These are phyloP conservation scores for Nothophaeocryptopus gaeumannii DNA, from an alignment of 2,329 filamentous ascomycete genomes.

Conservation along the genomic window DNA sequence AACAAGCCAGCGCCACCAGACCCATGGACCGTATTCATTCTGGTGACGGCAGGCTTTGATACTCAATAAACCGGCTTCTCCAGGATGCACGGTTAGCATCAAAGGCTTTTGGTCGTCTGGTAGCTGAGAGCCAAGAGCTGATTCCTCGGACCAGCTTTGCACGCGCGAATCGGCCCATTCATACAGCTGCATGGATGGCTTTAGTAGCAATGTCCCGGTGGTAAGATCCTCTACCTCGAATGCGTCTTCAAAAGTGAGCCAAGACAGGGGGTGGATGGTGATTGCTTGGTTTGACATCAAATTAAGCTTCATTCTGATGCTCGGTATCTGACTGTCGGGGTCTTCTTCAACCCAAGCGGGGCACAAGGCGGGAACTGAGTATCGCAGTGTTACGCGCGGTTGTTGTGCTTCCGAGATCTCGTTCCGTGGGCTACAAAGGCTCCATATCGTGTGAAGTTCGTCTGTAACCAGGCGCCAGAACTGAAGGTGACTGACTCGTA, in stretches of 20 bases:
- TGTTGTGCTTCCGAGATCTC: neutral
- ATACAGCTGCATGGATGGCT: too few species aligned
- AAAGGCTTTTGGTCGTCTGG: too few species aligned
- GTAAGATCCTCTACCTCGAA: neutral
- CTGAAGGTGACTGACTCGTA: neutral
- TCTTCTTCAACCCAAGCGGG: too few species aligned
- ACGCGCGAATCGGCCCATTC: too few species aligned
- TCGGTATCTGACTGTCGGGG: neutral
- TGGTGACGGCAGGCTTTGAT: too few species aligned
- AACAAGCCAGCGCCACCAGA: too few species aligned
- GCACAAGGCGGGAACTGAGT: neutral
- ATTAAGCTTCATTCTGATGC: neutral
- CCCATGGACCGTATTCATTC: too few species aligned
- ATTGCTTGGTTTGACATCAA: neutral
- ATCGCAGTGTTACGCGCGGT: neutral
- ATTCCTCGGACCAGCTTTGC: too few species aligned
- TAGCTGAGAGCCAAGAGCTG: too few species aligned
- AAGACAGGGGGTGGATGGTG: neutral
- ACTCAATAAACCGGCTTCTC: neutral
- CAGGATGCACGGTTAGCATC: too few species aligned
- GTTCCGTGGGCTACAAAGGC: neutral
- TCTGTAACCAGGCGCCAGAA: conserved; percentile 4
- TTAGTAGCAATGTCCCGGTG: too few species aligned
- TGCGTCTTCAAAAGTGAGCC: neutral
- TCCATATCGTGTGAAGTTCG: conserved; percentile 6